These are phyloP conservation scores for Suillus spraguei DNA, from an alignment of 768 basidiomycete species.

Conservation along the genomic window DNA sequence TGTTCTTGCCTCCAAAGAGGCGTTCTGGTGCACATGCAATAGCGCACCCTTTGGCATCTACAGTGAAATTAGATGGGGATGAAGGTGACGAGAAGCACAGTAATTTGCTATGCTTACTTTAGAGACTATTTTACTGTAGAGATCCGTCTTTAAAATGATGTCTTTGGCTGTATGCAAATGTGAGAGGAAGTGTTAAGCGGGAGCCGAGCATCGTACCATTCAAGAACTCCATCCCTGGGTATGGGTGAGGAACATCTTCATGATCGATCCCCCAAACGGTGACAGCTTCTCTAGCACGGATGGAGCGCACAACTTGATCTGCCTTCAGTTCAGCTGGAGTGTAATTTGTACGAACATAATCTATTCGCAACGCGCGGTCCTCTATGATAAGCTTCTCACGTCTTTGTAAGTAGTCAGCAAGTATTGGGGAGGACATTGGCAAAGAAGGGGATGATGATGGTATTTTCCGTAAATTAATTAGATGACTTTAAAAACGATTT, in stretches of 20 bases:
- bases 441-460: no score
- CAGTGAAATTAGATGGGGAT: neutral
- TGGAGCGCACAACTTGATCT: slow-evolving; percentile 53
- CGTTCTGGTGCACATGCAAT: slow-evolving; percentile 47
- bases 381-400: slow-evolving; percentile 35
- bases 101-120: slow-evolving; percentile 28
- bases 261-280: slow-evolving; percentile 59
- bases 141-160: slow-evolving; percentile 38
- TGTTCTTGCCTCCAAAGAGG: slow-evolving; percentile 38
- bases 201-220: slow-evolving; percentile 45
- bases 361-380: slow-evolving; percentile 53
- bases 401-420: slow-evolving; percentile 16
- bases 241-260: slow-evolving; percentile 56
- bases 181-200: neutral
- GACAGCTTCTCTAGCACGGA: slow-evolving; percentile 54
- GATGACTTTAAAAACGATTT: neutral
- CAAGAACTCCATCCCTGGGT: slow-evolving; percentile 78
- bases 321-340: slow-evolving; percentile 50
- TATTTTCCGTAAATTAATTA: neutral
- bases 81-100: neutral
- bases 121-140: slow-evolving; percentile 41
- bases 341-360: slow-evolving; percentile 32
- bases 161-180: slow-evolving; percentile 26
- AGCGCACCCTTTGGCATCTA: slow-evolving; percentile 54
- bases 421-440: neutral